Base-by-base conservation (phyloP, 1,139 yeast genomes). In the Debaryomyces udenii region DNA sequence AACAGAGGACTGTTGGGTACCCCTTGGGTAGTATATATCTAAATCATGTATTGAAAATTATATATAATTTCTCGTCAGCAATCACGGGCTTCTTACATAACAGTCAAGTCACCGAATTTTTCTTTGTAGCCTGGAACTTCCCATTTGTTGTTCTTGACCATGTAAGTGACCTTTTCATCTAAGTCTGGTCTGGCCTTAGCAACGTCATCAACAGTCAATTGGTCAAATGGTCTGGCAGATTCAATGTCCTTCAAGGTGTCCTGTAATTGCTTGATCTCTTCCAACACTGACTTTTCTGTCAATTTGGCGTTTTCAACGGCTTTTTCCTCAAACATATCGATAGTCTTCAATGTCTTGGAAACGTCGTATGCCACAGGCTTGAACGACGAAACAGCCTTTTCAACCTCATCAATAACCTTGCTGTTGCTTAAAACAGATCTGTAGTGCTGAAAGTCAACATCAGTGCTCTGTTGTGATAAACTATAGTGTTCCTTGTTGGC, bases 121-220 rank as follows among this genome's bases (percentile, higher is more conserved):
- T 91, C 98, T 74, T 86, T 86, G 83, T 93, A 93, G 59, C 96
- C 96, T 59, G 99, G 98, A 57, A 91, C 96, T 62, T 88, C 90
- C 96, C 96, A 91, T 76, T 88, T 87, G 71, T 96, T 96, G 80
- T 90, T 86, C 81, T 86, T 83, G 61, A 93, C 91, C 94, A 93
- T 86, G 74, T 89, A 89, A 62, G 78, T 80, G 57, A 91, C 96
- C 85, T 93, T 93, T 59, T 88, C 93, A 63, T 91, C 96, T 68
- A 93, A 86, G 70, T 93, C 98, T 58, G 99, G 97, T 75, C 93
- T 87, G 50, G 97, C 98, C 77, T 83, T 81, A 61, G 86, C 86
- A 55, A 93, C 87, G 58, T 93, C 99, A 50, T 90, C 96, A 47
- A 91, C 93, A 42, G 97, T 91, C 68, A 93, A 83, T 74, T 93